phyloP scores from a whole-genome alignment of 192 early-diverging fungal species.

The Geosiphon pyriformis region DNA sequence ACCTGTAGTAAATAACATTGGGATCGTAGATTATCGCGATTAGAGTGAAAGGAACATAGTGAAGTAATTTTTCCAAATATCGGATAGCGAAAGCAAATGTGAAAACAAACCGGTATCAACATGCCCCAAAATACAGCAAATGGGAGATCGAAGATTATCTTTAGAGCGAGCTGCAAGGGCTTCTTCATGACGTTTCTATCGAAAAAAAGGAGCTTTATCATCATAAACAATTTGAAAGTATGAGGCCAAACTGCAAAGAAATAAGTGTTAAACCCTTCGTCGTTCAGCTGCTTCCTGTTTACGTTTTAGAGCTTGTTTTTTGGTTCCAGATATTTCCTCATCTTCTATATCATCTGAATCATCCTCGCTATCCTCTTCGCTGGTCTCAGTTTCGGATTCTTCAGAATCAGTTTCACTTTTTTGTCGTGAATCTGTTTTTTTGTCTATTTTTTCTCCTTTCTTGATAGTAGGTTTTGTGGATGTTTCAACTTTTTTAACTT shows the following conservation, averaged over 20 bases:
- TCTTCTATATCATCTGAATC: constrained; percentile 6
- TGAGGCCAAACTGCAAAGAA: not conserved
- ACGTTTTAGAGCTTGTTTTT: constrained; percentile 27
- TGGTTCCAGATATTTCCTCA: constrained; percentile 9
- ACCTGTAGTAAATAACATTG: too few relatives aligned
- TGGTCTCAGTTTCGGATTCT: constrained; percentile 22
- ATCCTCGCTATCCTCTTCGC: constrained; percentile 13
- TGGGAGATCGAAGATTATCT: constrained; percentile 92
- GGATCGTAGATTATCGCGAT: too few relatives aligned
- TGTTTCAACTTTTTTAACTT: not conserved
- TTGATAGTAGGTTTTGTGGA: not conserved
- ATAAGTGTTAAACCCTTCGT: constrained; percentile 40
- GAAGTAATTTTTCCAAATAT: constrained; percentile 15
- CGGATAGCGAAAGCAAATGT: constrained; percentile 15
- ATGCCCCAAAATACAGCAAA: constrained; percentile 98
- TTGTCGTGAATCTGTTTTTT: too few relatives aligned
- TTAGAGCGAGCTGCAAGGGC: constrained; percentile 79
- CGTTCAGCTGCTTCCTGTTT: constrained; percentile 79
- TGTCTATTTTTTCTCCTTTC: too few relatives aligned
- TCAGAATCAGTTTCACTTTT: constrained; percentile 26
- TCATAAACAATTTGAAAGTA: not conserved
- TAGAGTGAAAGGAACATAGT: constrained; percentile 5
- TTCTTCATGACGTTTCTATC: constrained; percentile 50
- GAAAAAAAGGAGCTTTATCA: not conserved
- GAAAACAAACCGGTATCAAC: constrained; percentile 82